Base-by-base conservation (phyloP, 768 basidiomycete species). In the Kwoniella heveanensis region DNA sequence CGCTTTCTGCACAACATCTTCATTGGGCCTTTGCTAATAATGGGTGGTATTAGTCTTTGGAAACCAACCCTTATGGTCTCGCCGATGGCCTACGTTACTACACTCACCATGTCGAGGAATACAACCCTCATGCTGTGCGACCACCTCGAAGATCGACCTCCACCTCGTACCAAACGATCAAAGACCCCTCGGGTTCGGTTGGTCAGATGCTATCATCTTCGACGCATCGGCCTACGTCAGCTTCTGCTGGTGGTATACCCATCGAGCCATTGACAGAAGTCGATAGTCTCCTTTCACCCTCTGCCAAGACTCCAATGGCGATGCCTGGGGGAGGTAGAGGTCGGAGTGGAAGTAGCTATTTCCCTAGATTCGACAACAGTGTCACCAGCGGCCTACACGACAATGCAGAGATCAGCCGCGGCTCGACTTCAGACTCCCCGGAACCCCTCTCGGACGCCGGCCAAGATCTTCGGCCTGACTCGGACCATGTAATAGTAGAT, bases 1-100 rank as follows among this genome's bases (percentile, higher is more conserved):
- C n/a, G n/a, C n/a, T n/a, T n/a, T n/a, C n/a, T n/a, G n/a, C n/a
- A n/a, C n/a, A n/a, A n/a, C n/a, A n/a, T n/a, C n/a, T n/a, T n/a
- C n/a, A n/a, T n/a, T n/a, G n/a, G n/a, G n/a, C n/a, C n/a, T n/a
- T n/a, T n/a, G n/a, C n/a, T n/a, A n/a, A 32, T 32, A 32, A 6
- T 32, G 7, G 7, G 13, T 32, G 7, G 13, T 13, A 5, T 32
- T 21, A 54, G 60, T 54, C 60, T 13, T 12, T 30, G 1, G 48
- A 57, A 21, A 57, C 68, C 2, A 79, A 79, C 59, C 78, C 78
- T 2, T 78, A 69, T 47, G 77, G 78, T 26, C 69, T 79, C 9
- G 77, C 78, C 4, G 77, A 77, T 37, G 78, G 78, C 0, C 54
- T 79, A 24, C 66, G 72, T 9, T 79, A 73, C 59, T 77, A 69